phyloP scores from a whole-genome alignment of 305 asterid genomes.

The Fraxinus ornus region DNA sequence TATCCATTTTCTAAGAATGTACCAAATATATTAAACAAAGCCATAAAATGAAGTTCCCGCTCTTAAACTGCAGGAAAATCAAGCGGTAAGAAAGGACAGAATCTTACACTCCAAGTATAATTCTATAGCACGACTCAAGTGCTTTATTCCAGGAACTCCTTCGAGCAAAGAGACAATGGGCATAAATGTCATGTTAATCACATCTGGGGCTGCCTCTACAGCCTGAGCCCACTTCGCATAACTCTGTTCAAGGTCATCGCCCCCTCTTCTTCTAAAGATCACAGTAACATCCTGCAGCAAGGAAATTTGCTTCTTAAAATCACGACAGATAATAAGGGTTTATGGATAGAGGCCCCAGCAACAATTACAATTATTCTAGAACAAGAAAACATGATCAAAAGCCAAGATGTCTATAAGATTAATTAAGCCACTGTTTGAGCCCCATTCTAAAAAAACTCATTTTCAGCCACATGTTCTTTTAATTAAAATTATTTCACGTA shows the following conservation, averaged over 20 bases:
- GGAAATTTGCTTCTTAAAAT: constrained; percentile 18
- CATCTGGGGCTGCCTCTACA: constrained; percentile 90
- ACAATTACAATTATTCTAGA: constrained; percentile 9
- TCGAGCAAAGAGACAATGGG: constrained; percentile 88
- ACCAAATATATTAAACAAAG: not conserved
- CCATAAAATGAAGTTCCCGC: not conserved
- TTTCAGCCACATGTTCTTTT: too few species aligned
- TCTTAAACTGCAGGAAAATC: not conserved
- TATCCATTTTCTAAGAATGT: not conserved
- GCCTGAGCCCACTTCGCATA: constrained; percentile 81
- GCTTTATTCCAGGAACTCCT: constrained; percentile 79
- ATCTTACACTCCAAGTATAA: constrained; percentile 86
- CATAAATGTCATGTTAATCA: constrained; percentile 86
- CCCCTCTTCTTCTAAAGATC: constrained; percentile 97
- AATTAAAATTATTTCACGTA: too few species aligned
- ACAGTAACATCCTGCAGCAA: constrained; percentile 90
- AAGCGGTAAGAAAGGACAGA: constrained; percentile 12
- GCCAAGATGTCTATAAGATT: not conserved
- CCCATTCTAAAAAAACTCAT: too few species aligned
- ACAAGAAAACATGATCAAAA: not conserved
- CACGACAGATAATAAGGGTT: not conserved
- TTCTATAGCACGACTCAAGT: constrained; percentile 85
- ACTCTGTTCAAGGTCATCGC: constrained; percentile 98
- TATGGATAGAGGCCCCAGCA: not conserved
- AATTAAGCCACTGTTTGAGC: not conserved